phyloP scores from a whole-genome alignment of 2,329 filamentous ascomycete species.

The Penicillium crustosum region DNA sequence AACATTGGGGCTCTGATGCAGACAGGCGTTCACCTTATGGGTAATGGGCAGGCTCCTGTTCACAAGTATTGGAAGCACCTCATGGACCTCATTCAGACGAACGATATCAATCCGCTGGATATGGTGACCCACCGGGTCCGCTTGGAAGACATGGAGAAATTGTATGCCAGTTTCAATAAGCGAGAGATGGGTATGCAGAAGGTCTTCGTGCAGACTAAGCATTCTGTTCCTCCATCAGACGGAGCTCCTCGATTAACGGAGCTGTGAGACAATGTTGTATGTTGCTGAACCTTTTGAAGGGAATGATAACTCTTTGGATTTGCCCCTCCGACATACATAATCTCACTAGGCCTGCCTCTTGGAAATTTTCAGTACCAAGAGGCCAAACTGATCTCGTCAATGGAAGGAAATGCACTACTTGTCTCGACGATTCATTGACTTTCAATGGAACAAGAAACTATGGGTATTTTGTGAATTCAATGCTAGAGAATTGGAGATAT shows the following conservation, averaged over 20 bases:
- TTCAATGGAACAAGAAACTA: not conserved
- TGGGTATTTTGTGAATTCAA: not conserved
- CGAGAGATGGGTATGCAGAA: slow-evolving; percentile 70
- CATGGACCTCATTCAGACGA: slow-evolving; percentile 65
- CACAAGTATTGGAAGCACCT: slow-evolving; percentile 82
- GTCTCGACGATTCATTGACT: not conserved
- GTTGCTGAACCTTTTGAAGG: not conserved
- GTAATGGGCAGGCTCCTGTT: slow-evolving; percentile 69
- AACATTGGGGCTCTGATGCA: slow-evolving; percentile 84
- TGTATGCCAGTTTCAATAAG: slow-evolving; percentile 63
- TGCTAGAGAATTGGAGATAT: not conserved
- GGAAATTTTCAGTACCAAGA: no score
- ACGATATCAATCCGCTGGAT: slow-evolving; percentile 70
- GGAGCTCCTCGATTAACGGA: slow-evolving; percentile 55
- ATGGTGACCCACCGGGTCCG: slow-evolving; percentile 79
- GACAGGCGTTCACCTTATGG: slow-evolving; percentile 75
- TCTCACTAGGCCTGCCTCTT: no score
- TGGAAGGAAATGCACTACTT: no score
- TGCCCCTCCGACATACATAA: not conserved
- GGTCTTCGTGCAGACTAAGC: slow-evolving; percentile 65
- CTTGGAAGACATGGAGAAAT: slow-evolving; percentile 69
- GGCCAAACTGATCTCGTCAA: not conserved
- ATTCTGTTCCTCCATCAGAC: slow-evolving; percentile 52
- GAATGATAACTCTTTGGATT: not conserved
- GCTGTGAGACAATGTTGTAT: slow-evolving; percentile 10